phyloP scores from a whole-genome alignment of 805 yeast genomes.

The Teunomyces atbi region DNA sequence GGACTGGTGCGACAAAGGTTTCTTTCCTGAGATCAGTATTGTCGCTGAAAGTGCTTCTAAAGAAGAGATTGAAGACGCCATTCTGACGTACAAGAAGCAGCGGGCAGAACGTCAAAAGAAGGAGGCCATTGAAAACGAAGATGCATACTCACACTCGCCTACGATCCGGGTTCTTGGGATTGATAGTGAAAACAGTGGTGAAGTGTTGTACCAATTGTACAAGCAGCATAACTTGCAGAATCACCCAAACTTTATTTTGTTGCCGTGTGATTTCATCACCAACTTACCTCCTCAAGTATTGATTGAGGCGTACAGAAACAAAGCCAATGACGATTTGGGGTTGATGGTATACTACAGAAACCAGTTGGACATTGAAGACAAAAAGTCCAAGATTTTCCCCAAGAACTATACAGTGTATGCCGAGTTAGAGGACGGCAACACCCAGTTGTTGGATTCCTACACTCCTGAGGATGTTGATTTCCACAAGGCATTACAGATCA shows the following conservation, averaged over 20 bases:
- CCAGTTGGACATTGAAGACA: conserved; percentile 72
- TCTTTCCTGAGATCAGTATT: conserved; percentile 67
- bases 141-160: conserved; percentile 12
- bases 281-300: conserved; percentile 88
- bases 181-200: conserved; percentile 61
- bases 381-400: conserved; percentile 56
- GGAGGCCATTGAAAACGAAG: conserved; percentile 7
- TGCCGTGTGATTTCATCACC: conserved; percentile 94
- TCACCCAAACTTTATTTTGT: conserved; percentile 54
- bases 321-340: conserved; percentile 65
- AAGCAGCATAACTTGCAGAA: conserved; percentile 40
- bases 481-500: conserved; percentile 67
- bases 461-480: conserved; percentile 66
- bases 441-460: conserved; percentile 66
- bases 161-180: conserved; percentile 27
- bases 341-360: conserved; percentile 77
- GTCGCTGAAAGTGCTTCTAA: conserved; percentile 52
- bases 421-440: conserved; percentile 42
- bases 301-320: conserved; percentile 77
- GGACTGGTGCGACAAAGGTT: conserved; percentile 90
- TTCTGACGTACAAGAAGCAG: conserved; percentile 45
- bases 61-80: conserved; percentile 46
- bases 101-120: conserved; percentile 26
- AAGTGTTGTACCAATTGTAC: conserved; percentile 48
- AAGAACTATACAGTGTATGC: conserved; percentile 68